A percentile compares a stretch with the other conserved stretches of the same genome.
Evolutionary conservation across 2,329 filamentous ascomycete species (phyloP).

Genomic region (Aureobasidium sp.): DNA sequence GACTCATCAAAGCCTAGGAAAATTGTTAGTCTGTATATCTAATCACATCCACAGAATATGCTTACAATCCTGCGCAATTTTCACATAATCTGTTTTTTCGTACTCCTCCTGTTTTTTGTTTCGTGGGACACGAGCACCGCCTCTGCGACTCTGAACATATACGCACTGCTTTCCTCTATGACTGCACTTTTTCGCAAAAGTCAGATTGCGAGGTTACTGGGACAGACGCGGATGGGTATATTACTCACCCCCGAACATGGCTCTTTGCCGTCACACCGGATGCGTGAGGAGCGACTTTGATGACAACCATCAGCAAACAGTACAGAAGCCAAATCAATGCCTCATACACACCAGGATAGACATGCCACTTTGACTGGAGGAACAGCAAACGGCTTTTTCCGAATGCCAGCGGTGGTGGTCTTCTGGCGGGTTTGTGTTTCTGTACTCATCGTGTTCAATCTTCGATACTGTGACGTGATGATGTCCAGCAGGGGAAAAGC

Average conservation of each 20-base stretch:
- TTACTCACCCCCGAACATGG: constrained; percentile 14
- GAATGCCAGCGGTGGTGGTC: constrained; percentile 3
- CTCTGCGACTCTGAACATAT: constrained; percentile 15
- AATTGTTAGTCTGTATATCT: not conserved
- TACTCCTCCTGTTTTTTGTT: not conserved
- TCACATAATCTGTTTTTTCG: not conserved
- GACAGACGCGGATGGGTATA: not conserved
- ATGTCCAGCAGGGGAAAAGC: not conserved
- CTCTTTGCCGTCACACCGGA: constrained; percentile 13
- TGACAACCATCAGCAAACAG: not conserved
- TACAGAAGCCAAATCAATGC: not conserved
- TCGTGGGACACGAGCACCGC: constrained; percentile 8
- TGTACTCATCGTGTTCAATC: not conserved
- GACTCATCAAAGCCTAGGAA: constrained; percentile 2
- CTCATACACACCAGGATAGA: constrained; percentile 6
- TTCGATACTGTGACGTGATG: not conserved
- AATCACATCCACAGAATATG: no score
- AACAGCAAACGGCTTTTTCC: constrained; percentile 9
- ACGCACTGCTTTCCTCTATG: not conserved
- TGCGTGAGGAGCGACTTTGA: constrained; percentile 12
- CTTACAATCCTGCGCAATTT: constrained; percentile 9
- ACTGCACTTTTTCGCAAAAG: constrained; percentile 2
- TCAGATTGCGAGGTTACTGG: not conserved
- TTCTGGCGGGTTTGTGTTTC: constrained; percentile 3
- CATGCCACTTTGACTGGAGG: constrained; percentile 14